Percentiles rank a stretch among this genome's conserved stretches.
phyloP scores from a whole-genome alignment of 2,329 filamentous ascomycete genomes.

The Nectriaceae sp. region DNA sequence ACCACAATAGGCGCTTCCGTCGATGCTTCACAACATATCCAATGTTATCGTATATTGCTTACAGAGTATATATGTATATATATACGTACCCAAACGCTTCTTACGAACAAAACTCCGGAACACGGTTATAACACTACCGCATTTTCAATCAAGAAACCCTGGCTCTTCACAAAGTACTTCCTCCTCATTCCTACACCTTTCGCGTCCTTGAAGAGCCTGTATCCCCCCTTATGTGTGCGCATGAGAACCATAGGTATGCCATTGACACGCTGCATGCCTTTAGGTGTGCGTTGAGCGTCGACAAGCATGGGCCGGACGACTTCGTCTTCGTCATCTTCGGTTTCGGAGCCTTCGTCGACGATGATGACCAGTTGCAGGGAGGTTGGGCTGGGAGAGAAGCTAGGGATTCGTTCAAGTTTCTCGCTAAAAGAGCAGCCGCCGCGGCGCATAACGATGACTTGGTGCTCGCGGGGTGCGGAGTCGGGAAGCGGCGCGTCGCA shows the following conservation, averaged over 20 bases:
- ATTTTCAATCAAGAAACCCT: conserved; percentile 79
- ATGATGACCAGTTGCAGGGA: conserved; percentile 81
- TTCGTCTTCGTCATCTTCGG: conserved; percentile 32
- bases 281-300: conserved; percentile 68
- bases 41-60: too few relatives aligned
- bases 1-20: too few relatives aligned
- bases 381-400: conserved; percentile 61
- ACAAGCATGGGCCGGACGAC: conserved; percentile 70
- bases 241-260: conserved; percentile 85
- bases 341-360: conserved; percentile 55
- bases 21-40: too few relatives aligned
- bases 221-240: conserved; percentile 63
- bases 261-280: conserved; percentile 68
- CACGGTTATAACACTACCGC: conserved; percentile 65
- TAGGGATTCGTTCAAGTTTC: conserved; percentile 85
- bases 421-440: conserved; percentile 82
- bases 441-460: conserved; percentile 79
- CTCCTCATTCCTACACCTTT: conserved; percentile 73
- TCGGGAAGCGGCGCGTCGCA: conserved; percentile 62
- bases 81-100: too few relatives aligned
- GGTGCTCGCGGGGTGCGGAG: conserved; percentile 57
- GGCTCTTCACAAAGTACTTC: conserved; percentile 78
- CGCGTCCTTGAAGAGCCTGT: conserved; percentile 64
- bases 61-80: too few relatives aligned
- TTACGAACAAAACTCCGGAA: too few relatives aligned